phyloP scores from a whole-genome alignment of 257 asterid genomes.

The Plantago major region DNA sequence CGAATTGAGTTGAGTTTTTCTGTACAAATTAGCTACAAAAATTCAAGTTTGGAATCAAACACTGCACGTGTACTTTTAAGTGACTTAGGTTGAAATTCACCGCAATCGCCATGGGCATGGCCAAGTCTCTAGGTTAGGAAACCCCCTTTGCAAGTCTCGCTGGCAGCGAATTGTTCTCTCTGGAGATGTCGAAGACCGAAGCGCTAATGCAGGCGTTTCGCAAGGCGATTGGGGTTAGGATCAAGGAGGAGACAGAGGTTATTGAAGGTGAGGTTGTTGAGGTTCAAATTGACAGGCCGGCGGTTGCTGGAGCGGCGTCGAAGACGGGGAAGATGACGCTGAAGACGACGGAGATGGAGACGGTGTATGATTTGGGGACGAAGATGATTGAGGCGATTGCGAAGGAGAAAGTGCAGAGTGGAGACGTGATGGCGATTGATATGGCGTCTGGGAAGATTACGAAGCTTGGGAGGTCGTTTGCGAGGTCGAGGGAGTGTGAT shows the following conservation, averaged over 20 bases:
- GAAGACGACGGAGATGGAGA: constrained; percentile 91
- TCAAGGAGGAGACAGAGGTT: constrained; percentile 85
- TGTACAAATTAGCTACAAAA: too few relatives aligned
- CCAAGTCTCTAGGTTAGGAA: constrained; percentile 75
- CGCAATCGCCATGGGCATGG: constrained; percentile 93
- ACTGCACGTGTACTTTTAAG: too few relatives aligned
- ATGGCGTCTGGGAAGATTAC: constrained; percentile 86
- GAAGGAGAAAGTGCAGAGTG: constrained; percentile 92
- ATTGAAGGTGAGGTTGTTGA: constrained; percentile 94
- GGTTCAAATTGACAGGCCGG: constrained; percentile 71
- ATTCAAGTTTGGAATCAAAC: too few relatives aligned
- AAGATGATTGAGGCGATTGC: constrained; percentile 90
- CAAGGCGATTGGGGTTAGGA: constrained; percentile 74
- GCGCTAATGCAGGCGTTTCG: constrained; percentile 87
- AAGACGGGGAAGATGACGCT: constrained; percentile 79
- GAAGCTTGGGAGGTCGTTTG: constrained; percentile 81
- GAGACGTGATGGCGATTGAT: constrained; percentile 82
- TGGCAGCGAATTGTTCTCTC: constrained; percentile 81
- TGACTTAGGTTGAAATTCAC: too few relatives aligned
- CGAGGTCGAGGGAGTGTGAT: constrained; percentile 81
- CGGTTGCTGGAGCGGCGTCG: constrained; percentile 69
- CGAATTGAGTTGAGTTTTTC: too few relatives aligned
- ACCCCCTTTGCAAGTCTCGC: constrained; percentile 92
- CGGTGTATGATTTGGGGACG: constrained; percentile 73
- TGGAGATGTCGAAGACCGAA: constrained; percentile 85